Base-by-base conservation (phyloP, 2,329 filamentous ascomycete genomes). In the Apiospora koreana region DNA sequence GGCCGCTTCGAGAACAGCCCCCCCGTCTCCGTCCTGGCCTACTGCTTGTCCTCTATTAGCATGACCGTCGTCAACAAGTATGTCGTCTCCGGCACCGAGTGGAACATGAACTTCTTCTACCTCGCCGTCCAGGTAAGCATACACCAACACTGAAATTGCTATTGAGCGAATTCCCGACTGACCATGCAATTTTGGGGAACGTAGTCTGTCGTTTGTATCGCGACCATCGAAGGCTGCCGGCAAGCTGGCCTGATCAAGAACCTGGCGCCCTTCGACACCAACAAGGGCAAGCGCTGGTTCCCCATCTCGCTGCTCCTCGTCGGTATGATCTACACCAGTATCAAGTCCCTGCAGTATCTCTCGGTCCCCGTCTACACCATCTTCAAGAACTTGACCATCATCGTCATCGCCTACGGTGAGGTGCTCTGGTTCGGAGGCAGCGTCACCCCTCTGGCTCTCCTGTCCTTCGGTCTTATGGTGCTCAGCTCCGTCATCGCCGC, bases 31-130 rank as follows among this genome's bases (percentile, higher is more conserved):
- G 93, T 99, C 76, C 80, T 97, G 74, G 90, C 93, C 66, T 99
- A 99, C 86, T 99, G 96, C 83, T 86, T 93, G 77, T 94, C 95
- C 68, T 98, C 95, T n/a, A 99, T 99, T 80, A 89, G 95, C 81
- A 99, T 99, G 96, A 99, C 96, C 9, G 93, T 98, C n/a, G 96
- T 97, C 81, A 99, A 99, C 86, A 99, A 99, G 87, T 99, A 97
- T 81, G 95, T 98, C 73, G 90, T 99, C 65, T 98, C 94, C 9
- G 96, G 96, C 72, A 87, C 88, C 68, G 89, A 92, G 75, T 99
- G 97, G 89, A 99, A 99, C 83, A 84, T 99, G 77, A 97, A 97
- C 83, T 97, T 98, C 83, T 94, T 99, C 83, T 92, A 98, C 77
- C 89, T 99, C 71, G 92, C 90, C 72, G 88, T 98, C 72, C 96